Evolutionary conservation across 2,329 filamentous ascomycete genomes (phyloP), one percentile per base, ranked within the genome.

Genomic region (Aureobasidium sp.): DNA sequence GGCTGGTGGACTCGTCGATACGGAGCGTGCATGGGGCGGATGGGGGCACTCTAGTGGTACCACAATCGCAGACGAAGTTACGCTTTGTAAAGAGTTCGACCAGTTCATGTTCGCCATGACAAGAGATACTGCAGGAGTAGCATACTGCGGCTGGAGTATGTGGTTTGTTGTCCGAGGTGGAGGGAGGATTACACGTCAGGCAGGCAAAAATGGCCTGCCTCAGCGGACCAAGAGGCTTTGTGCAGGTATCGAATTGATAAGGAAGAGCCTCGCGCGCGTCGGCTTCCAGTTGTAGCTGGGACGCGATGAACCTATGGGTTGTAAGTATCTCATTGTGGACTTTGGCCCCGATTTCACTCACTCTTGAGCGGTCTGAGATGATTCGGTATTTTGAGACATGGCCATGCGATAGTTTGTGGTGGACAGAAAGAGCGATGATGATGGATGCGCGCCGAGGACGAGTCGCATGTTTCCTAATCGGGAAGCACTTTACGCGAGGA

Each of bases 71-170:
- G 44, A 90, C 90, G 70, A 99, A 97, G 75, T 96, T 87, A 70
- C 95, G 87, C 78, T 97, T 97, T 72, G 85, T 88, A 78, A 99
- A 99, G 22, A 99, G 88, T 76, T 99, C 94, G 55, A 97, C 94
- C 29, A 99, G 85, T 1, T 84, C 89, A 73, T 99, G 94, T 71
- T 97, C 92, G 67, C 94, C 93, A 71, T 99, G 94, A 73, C 94
- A 99, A 68, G 93, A 89, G 63, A 99, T 91, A 7, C 93, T 97
- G 78, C 94, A 99, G 25, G 92, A 90, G 71, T 99, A 99, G 80
- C 94, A 99, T 62, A 99, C 85, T 29, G 90, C 94, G 3, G 93
- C 94, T 7, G 88, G 81, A 8, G 79, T 83, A 73, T 88, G 89
- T 0, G 86, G 78, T 55, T 87, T 85, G 47, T 82, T 78, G 1